Evolutionary conservation across 1,284 basidiomycete genomes (phyloP).

Genomic region (Rhodotorula mucilaginosa): DNA sequence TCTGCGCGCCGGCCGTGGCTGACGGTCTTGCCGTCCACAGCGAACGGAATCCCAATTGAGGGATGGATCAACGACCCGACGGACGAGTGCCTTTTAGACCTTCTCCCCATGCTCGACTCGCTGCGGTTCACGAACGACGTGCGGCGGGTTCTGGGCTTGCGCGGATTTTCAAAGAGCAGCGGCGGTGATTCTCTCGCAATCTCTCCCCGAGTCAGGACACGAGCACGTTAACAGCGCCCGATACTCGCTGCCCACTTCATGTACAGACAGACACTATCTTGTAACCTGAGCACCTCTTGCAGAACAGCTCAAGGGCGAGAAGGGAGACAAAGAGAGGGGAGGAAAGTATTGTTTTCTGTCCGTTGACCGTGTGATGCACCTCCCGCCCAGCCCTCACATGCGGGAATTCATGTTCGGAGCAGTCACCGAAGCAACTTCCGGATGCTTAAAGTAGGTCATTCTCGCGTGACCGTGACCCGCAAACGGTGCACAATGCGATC

Average conservation of each 20-base stretch:
- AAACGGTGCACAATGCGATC: too few species aligned
- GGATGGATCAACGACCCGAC: slow-evolving; percentile 97
- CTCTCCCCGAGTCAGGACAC: neutral
- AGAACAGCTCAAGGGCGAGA: too few species aligned
- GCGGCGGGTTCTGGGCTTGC: slow-evolving; percentile 80
- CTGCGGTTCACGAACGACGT: slow-evolving; percentile 95
- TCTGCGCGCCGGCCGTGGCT: neutral
- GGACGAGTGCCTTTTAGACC: slow-evolving; percentile 92
- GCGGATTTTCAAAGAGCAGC: slow-evolving; percentile 44
- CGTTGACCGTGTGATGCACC: too few species aligned
- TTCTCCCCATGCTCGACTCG: slow-evolving; percentile 91
- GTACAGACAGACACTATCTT: neutral
- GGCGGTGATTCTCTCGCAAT: neutral
- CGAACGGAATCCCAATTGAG: slow-evolving; percentile 97
- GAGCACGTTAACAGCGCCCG: neutral
- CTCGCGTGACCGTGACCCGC: too few species aligned
- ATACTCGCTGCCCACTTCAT: too few species aligned
- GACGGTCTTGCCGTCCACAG: slow-evolving; percentile 50
- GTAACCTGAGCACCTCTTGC: neutral
- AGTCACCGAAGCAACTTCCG: too few species aligned
- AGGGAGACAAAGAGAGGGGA: neutral
- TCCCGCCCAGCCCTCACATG: too few species aligned
- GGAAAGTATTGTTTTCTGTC: too few species aligned
- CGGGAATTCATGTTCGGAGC: too few species aligned
- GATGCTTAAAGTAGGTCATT: too few species aligned